Conservation (phyloP, 371 early-diverging fungal genomes). For the Encephalitozoon intestinalis region DNA sequence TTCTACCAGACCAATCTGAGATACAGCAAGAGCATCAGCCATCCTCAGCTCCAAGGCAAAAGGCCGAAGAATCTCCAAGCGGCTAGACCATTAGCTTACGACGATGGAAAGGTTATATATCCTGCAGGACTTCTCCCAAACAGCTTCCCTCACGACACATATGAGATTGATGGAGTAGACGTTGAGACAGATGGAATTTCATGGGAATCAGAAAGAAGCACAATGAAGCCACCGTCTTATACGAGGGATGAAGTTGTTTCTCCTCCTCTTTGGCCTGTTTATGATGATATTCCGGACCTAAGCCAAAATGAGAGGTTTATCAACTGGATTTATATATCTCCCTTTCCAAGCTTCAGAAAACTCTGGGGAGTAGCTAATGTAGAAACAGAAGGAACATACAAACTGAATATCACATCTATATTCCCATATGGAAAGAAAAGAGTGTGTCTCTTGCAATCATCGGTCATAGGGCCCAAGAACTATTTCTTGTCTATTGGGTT, state of each 20-base stretch:
- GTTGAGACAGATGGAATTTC: constrained; percentile 69
- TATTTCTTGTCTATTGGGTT: constrained; percentile 33
- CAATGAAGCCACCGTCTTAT: constrained; percentile 60
- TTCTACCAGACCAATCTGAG: constrained; percentile 93
- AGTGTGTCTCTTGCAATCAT: constrained; percentile 16
- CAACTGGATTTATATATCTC: constrained; percentile 96
- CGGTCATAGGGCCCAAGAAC: constrained; percentile 43
- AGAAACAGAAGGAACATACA: constrained; percentile 28
- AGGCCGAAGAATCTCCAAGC: constrained; percentile 53
- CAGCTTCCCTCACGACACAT: constrained; percentile 75
- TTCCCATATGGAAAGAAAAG: constrained; percentile 32
- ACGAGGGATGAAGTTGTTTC: constrained; percentile 59
- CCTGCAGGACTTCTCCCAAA: constrained; percentile 98
- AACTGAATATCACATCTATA: constrained; percentile 36
- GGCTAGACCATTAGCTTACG: constrained; percentile 62
- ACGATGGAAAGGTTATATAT: constrained; percentile 64
- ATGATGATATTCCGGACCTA: constrained; percentile 67
- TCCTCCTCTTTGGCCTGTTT: constrained; percentile 52
- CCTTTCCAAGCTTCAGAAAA: constrained; percentile 85
- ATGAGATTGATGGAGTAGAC: constrained; percentile 56
- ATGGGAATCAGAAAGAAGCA: constrained; percentile 70
- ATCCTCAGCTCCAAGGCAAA: constrained; percentile 72
- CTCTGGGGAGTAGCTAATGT: constrained; percentile 66
- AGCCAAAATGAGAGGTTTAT: constrained; percentile 71
- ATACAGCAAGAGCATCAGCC: constrained; percentile 78